phyloP scores from a whole-genome alignment of 176 grass and related monocot species.

The Oryza brachyantha region DNA sequence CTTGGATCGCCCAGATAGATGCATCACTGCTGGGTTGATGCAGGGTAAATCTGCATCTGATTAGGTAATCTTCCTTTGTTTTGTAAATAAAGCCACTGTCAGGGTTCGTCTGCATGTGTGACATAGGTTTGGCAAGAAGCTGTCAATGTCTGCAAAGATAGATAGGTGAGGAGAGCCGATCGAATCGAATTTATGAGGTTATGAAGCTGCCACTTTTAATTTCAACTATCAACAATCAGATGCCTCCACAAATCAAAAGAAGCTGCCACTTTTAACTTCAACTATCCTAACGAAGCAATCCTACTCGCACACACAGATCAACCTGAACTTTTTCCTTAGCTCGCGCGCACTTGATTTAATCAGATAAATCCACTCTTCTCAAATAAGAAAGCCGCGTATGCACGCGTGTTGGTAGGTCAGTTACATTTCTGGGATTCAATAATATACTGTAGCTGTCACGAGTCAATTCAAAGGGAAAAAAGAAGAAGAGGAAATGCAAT shows the following conservation, averaged over 20 bases:
- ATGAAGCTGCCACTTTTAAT: background rate
- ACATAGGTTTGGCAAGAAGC: background rate
- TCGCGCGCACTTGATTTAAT: background rate
- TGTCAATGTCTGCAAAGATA: background rate
- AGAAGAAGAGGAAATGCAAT: background rate
- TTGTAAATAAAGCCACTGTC: background rate
- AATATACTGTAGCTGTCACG: background rate
- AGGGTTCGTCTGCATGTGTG: background rate
- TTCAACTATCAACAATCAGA: background rate
- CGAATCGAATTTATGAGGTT: background rate
- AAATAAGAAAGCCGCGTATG: background rate
- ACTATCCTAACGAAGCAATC: background rate
- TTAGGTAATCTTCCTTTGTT: background rate
- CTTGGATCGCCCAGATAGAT: background rate
- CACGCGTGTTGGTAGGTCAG: background rate
- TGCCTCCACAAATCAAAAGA: background rate
- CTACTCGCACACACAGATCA: background rate
- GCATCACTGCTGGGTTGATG: background rate
- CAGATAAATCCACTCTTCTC: background rate
- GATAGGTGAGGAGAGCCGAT: background rate
- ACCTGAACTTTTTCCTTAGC: background rate
- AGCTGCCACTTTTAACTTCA: too few species aligned
- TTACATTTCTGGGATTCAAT: background rate
- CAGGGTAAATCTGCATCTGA: background rate
- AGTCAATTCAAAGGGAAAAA: background rate